Evolutionary conservation across 2,329 filamentous ascomycete species (phyloP).

Genomic region (Hirsutella minnesotensis): DNA sequence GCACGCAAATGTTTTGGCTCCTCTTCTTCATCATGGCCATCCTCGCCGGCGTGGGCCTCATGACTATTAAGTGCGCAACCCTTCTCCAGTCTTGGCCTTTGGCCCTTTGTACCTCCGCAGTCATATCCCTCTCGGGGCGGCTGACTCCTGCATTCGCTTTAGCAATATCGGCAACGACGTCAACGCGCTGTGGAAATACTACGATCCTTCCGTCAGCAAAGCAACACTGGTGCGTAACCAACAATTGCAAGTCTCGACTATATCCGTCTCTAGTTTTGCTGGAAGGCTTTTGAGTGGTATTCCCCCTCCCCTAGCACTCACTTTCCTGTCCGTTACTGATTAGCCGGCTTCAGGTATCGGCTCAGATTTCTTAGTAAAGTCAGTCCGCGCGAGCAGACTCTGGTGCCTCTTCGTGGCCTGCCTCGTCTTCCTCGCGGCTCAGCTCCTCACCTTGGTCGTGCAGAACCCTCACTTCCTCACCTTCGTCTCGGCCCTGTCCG

Average conservation of each 20-base stretch:
- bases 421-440: slow-evolving; percentile 65
- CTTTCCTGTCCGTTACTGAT: not conserved
- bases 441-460: slow-evolving; percentile 64
- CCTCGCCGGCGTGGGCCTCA: slow-evolving; percentile 85
- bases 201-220: slow-evolving; percentile 59
- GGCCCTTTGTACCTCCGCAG: too few species aligned
- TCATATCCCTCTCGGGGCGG: not conserved
- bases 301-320: not conserved
- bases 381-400: slow-evolving; percentile 65
- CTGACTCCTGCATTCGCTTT: slow-evolving; percentile 2
- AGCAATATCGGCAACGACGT: slow-evolving; percentile 92
- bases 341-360: slow-evolving; percentile 51
- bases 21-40: slow-evolving; percentile 78
- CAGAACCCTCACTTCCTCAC: slow-evolving; percentile 66
- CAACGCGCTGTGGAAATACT: slow-evolving; percentile 79
- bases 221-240: slow-evolving; percentile 72
- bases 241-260: slow-evolving; percentile 82
- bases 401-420: slow-evolving; percentile 83
- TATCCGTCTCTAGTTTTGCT: slow-evolving; percentile 79
- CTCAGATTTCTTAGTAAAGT: slow-evolving; percentile 80
- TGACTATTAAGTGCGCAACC: slow-evolving; percentile 87
- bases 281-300: slow-evolving; percentile 67
- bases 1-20: slow-evolving; percentile 76
- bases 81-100: not conserved
- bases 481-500: slow-evolving; percentile 71